Base-by-base conservation (phyloP, 169 alveolate species). In the Plasmodium berghei region DNA sequence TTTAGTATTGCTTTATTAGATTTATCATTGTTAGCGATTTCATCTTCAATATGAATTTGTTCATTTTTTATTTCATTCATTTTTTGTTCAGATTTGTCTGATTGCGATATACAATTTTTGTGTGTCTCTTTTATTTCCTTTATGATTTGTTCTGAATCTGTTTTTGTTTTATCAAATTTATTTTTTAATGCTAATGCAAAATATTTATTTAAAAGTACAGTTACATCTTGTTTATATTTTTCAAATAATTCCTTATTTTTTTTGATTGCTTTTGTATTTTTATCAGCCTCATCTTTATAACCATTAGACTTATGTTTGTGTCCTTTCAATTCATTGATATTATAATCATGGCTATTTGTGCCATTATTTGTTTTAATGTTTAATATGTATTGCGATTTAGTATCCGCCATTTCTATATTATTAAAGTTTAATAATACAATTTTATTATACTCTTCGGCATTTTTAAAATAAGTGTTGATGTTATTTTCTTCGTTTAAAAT, bases 401-500 rank as follows among this genome's bases (percentile, higher is more conserved):
- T 48, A 8, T 70, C 45, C 45, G 49, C 77, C 9, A 56, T 70
- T 20, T 70, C 48, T 16, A 34, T 20, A 70, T 48, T 70, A 5
- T 40, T n/a, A 14, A 70, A 9, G 16, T 42, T 9, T 14, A 34
- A 16, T 20, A 18, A 18, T 4, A 45, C 42, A 45, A 48, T 70
- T 14, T 70, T 63, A 12, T 70, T 70, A 70, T 70, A 42, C 22
- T 70, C 64, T 28, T 70, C 45, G 8, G 54, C 48, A 14, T 70
- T 22, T 8, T 8, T 8, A 42, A 70, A 46, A 46, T 46, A 48
- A 6, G 64, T 18, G 10, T 46, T n/a, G 14, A 42, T 48, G 16
- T 24, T 26, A 6, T 9, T 5, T 48, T 46, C 48, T n/a, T 70
- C 48, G 5, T 12, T 14, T 22, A 22, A 22, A 70, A 70, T 20